A percentile compares a stretch with the other conserved stretches of the same genome.
phyloP scores from a whole-genome alignment of 2,329 filamentous ascomycete genomes.

The Arachnomyces sp. region DNA sequence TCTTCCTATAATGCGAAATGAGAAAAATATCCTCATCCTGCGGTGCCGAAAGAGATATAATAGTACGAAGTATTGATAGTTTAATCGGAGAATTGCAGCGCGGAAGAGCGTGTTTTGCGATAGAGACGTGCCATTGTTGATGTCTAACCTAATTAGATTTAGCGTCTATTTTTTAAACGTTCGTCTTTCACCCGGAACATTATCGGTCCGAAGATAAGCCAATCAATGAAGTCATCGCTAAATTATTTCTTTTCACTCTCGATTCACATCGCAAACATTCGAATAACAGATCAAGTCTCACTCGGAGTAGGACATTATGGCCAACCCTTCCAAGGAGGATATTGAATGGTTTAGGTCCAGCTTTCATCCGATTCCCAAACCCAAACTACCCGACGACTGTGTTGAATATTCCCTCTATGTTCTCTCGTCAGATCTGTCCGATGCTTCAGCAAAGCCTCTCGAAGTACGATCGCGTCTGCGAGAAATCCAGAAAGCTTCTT shows the following conservation, averaged over 20 bases:
- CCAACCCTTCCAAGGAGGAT: constrained; percentile 45
- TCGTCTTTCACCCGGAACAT: constrained; percentile 1
- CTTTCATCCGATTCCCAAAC: constrained; percentile 58
- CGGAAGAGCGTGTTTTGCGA: not conserved
- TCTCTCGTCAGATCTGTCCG: constrained; percentile 51
- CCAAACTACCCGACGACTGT: constrained; percentile 67
- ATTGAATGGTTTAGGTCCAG: constrained; percentile 60
- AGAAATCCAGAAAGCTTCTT: constrained; percentile 60
- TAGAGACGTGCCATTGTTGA: constrained; percentile 34
- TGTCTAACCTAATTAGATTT: constrained; percentile 30
- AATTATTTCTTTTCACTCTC: constrained; percentile 9
- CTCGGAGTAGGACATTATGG: constrained; percentile 24
- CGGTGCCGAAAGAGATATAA: not conserved
- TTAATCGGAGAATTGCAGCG: not conserved
- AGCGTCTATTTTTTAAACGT: constrained; percentile 14
- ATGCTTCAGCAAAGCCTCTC: constrained; percentile 49
- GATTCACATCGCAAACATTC: not conserved
- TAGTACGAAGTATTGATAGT: constrained; percentile 1
- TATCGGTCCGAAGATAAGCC: constrained; percentile 1
- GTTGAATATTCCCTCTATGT: constrained; percentile 78
- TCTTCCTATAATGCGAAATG: not conserved
- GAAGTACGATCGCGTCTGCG: constrained; percentile 56
- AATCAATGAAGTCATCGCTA: constrained; percentile 27
- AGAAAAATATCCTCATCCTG: not conserved
- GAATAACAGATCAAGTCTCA: no score